phyloP scores from a whole-genome alignment of 108 stramenopile genomes.

The Fragilaria radians region DNA sequence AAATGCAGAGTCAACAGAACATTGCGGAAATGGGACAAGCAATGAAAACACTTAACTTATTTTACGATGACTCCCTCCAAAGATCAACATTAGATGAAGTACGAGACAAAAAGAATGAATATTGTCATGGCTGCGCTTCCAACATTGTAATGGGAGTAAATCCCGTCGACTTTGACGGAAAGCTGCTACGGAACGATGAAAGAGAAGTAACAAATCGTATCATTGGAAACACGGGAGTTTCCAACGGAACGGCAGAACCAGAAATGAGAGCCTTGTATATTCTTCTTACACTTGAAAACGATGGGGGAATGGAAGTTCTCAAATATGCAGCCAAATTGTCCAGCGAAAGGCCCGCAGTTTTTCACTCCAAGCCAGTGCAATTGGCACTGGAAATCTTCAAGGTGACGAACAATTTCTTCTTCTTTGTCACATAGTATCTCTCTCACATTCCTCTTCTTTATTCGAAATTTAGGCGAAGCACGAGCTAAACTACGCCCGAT shows the following conservation, averaged over 20 bases:
- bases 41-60: constrained; percentile 81
- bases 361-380: constrained; percentile 75
- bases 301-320: constrained; percentile 89
- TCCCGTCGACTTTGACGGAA: constrained; percentile 74
- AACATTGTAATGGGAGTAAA: constrained; percentile 52
- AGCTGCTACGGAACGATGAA: constrained; percentile 38
- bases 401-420: constrained; percentile 19
- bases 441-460: constrained; percentile 2
- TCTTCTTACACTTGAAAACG: constrained; percentile 78
- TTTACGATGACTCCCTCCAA: constrained; percentile 73
- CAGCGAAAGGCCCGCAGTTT: constrained; percentile 57
- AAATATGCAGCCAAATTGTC: constrained; percentile 74
- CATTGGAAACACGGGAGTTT: constrained; percentile 40
- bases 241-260: constrained; percentile 79
- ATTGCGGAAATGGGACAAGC: constrained; percentile 85
- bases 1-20: constrained; percentile 83
- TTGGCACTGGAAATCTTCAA: constrained; percentile 78
- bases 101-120: constrained; percentile 19
- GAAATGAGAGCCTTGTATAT: constrained; percentile 86
- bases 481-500: constrained; percentile 81
- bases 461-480: constrained; percentile 39
- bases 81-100: constrained; percentile 58
- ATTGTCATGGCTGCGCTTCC: constrained; percentile 50
- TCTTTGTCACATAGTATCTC: not conserved
- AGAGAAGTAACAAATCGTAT: constrained; percentile 35